Evolutionary conservation across 768 basidiomycete species (phyloP).

Genomic region (Kockovaella imperatae): DNA sequence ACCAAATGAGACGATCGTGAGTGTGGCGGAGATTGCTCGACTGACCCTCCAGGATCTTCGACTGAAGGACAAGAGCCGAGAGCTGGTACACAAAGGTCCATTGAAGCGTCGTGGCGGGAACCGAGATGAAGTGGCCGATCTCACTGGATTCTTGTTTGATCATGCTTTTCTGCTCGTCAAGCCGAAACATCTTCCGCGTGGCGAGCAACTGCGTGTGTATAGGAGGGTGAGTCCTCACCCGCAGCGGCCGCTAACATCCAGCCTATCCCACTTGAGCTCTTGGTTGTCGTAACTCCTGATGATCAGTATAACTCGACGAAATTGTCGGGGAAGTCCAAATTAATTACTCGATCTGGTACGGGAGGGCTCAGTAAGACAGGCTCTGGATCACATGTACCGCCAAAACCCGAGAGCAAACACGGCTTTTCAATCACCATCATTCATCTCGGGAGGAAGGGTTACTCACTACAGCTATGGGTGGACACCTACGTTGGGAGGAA

Average conservation of each 20-base stretch:
- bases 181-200: slow-evolving; percentile 68
- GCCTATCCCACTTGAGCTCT: slow-evolving; percentile 93
- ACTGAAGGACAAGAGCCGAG: slow-evolving; percentile 75
- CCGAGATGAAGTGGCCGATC: slow-evolving; percentile 69
- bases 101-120: slow-evolving; percentile 73
- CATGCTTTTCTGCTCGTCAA: slow-evolving; percentile 91
- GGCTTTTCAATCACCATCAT: slow-evolving; percentile 88
- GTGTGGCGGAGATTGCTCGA: slow-evolving; percentile 36
- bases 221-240: slow-evolving; percentile 60
- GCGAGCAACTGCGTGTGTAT: slow-evolving; percentile 87
- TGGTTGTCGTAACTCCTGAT: slow-evolving; percentile 70
- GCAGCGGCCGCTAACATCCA: slow-evolving; percentile 36
- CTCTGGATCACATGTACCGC: slow-evolving; percentile 30
- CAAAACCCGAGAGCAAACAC: slow-evolving; percentile 56
- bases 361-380: slow-evolving; percentile 6
- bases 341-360: slow-evolving; percentile 26
- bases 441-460: slow-evolving; percentile 86
- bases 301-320: slow-evolving; percentile 52
- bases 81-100: slow-evolving; percentile 82
- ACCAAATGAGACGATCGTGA: slow-evolving; percentile 79
- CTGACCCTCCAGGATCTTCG: slow-evolving; percentile 61
- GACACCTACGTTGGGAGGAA: slow-evolving; percentile 71
- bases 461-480: slow-evolving; percentile 86
- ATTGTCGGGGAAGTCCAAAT: slow-evolving; percentile 31
- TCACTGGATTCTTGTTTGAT: slow-evolving; percentile 91